phyloP scores from a whole-genome alignment of 2,329 filamentous ascomycete genomes.

The Cladosporium oxysporum region DNA sequence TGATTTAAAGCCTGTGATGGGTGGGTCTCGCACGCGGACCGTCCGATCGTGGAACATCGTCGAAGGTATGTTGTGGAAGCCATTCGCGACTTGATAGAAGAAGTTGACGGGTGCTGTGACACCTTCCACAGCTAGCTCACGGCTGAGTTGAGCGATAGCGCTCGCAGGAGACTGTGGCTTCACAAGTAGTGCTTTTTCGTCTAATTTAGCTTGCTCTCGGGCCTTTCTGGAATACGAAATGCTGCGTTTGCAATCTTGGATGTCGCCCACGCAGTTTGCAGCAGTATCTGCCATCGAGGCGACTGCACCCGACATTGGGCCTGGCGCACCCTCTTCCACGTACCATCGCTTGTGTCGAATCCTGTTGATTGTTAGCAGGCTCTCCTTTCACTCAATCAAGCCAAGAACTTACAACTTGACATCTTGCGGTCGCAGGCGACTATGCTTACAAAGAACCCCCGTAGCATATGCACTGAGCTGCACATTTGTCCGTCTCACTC shows the following conservation, averaged over 20 bases:
- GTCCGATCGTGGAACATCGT: conserved; percentile 13
- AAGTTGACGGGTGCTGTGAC: conserved; percentile 81
- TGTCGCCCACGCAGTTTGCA: conserved; percentile 5
- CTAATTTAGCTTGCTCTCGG: neutral
- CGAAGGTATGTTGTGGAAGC: conserved; percentile 38
- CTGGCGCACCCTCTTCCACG: conserved; percentile 17
- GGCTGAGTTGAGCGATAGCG: conserved; percentile 30
- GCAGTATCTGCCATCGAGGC: conserved; percentile 3
- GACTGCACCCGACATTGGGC: conserved; percentile 3
- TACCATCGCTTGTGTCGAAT: conserved; percentile 18
- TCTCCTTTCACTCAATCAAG: neutral
- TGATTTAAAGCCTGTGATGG: conserved; percentile 8
- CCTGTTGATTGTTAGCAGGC: neutral
- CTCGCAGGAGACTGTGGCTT: conserved; percentile 30
- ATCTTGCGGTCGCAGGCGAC: conserved; percentile 32
- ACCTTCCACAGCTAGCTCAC: conserved; percentile 57
- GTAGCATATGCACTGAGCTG: conserved; percentile 72
- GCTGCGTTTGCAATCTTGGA: conserved; percentile 13
- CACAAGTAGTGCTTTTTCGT: conserved; percentile 23
- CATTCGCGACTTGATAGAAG: conserved; percentile 75
- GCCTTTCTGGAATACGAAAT: neutral
- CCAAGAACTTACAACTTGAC: conserved; percentile 16
- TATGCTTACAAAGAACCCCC: conserved; percentile 56
- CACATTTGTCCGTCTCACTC: conserved; percentile 66
- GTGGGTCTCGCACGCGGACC: conserved; percentile 1